Conservation (phyloP, 1,284 basidiomycete species). For the Cutaneotrichosporon arboriforme region DNA sequence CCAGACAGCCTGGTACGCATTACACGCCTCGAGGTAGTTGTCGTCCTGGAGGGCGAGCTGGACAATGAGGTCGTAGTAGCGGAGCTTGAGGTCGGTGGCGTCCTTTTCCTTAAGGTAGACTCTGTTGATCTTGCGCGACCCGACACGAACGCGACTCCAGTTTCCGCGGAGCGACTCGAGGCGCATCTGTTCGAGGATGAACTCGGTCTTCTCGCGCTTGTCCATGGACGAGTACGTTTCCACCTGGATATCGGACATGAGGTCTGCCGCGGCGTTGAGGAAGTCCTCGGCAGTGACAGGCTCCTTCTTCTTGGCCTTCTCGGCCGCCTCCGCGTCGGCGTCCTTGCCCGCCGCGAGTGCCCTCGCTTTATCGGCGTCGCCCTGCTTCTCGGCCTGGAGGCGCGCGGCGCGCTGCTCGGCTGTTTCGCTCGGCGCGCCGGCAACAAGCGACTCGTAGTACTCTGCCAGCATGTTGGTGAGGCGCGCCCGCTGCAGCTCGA, state of each 20-base stretch:
- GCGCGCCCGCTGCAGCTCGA: conserved; percentile 93
- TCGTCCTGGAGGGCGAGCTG: conserved; percentile 79
- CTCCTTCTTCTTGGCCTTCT: conserved; percentile 44
- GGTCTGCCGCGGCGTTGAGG: conserved; percentile 74
- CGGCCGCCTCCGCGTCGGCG: conserved; percentile 29
- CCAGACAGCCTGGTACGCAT: conserved; percentile 93
- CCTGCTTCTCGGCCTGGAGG: background rate
- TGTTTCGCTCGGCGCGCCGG: conserved; percentile 32
- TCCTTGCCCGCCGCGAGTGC: conserved; percentile 1
- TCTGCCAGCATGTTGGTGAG: conserved; percentile 78
- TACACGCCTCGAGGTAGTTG: conserved; percentile 88
- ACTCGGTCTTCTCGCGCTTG: conserved; percentile 94
- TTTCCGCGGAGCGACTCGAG: conserved; percentile 69
- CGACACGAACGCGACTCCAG: conserved; percentile 87
- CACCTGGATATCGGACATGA: conserved; percentile 91
- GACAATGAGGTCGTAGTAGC: conserved; percentile 94
- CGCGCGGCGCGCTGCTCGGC: conserved; percentile 4
- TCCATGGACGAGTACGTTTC: conserved; percentile 99
- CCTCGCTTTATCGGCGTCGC: background rate
- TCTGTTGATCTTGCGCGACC: conserved; percentile 90
- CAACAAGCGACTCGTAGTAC: conserved; percentile 67
- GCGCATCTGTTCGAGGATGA: conserved; percentile 97
- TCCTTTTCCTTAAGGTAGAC: conserved; percentile 83
- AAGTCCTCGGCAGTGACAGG: conserved; percentile 53
- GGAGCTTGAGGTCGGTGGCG: conserved; percentile 90